Evolutionary conservation across 768 basidiomycete genomes (phyloP), one percentile per base, ranked within the genome.

Genomic region (Leccinum incarnatum): DNA sequence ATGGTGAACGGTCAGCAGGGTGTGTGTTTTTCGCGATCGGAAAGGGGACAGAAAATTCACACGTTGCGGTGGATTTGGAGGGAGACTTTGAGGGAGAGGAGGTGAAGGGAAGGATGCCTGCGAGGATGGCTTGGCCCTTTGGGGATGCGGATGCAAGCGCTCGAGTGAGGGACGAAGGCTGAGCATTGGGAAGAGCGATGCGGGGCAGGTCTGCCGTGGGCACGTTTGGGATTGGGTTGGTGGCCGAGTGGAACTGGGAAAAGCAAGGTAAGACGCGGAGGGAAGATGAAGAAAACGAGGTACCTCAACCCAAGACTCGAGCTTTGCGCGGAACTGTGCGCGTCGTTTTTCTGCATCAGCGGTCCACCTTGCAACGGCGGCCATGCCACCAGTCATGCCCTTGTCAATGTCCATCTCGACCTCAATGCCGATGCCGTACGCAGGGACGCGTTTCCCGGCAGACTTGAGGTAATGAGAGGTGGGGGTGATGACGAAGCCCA

Each of bases 331-430:
- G 62, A 93, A 80, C 54, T 82, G 76, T 55, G 77, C 74, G 55
- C 85, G 82, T 55, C 92, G 83, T 34, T 74, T 74, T 55, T 90
- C 88, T 37, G 81, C 75, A 47, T 79, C 84, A 29, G 88, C 83
- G 3, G 92, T 92, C 92, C 92, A 94, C 56, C 90, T 83, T 54
- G 92, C 91, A 47, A 94, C 89, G 29, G 91, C 89, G 37, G 90
- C 89, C 88, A 93, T 93, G n/a, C 91, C 90, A 48, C 82, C 84
- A 21, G 77, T 77, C 86, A 89, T 86, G 65, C 82, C 85, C 74
- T 89, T 89, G 73, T 91, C 89, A 56, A 91, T 82, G 65, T 92
- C 85, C 77, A 91, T 87, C 64, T 93, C 89, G 25, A 93, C 90
- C 73, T 93, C 89, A 52, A 94, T 90, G 1, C 92, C 92, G 61